Conservation (phyloP, 2,329 filamentous ascomycete species). For the Teratosphaeria zuluensis region DNA sequence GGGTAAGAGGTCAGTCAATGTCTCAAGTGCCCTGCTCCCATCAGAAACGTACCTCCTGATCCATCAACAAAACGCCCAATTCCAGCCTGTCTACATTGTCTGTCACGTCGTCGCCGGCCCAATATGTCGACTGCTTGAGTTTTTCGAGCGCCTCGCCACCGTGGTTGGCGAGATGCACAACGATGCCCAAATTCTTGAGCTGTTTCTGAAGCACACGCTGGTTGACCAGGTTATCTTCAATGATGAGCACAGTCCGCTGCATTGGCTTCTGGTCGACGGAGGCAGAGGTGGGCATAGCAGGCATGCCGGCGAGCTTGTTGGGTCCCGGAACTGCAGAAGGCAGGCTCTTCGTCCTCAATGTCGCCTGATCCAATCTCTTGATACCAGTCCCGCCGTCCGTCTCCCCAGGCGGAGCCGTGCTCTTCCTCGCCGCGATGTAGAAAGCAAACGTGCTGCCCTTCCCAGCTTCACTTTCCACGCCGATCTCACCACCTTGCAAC, state of each 20-base stretch:
- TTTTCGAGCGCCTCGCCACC: conserved; percentile 40
- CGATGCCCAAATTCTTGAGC: conserved; percentile 38
- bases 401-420: conserved; percentile 21
- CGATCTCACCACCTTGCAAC: conserved; percentile 70
- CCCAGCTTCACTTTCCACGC: conserved; percentile 57
- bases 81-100: conserved; percentile 11
- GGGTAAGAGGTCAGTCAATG: too few relatives aligned
- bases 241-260: conserved; percentile 28
- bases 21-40: too few relatives aligned
- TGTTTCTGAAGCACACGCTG: conserved; percentile 42
- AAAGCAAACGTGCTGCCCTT: conserved; percentile 68
- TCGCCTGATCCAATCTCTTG: background rate
- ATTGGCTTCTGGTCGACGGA: conserved; percentile 3
- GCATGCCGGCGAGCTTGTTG: background rate
- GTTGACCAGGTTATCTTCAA: conserved; percentile 37
- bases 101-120: conserved; percentile 17
- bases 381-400: conserved; percentile 3
- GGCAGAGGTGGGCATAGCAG: background rate
- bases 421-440: conserved; percentile 60
- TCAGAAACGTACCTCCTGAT: conserved; percentile 44
- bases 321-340: background rate
- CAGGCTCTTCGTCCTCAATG: background rate
- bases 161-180: conserved; percentile 40
- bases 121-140: conserved; percentile 35
- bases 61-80: conserved; percentile 58